These are phyloP conservation scores for Fusarium fujikuroi DNA, from an alignment of 2,329 filamentous ascomycete genomes.

Conservation along the genomic window DNA sequence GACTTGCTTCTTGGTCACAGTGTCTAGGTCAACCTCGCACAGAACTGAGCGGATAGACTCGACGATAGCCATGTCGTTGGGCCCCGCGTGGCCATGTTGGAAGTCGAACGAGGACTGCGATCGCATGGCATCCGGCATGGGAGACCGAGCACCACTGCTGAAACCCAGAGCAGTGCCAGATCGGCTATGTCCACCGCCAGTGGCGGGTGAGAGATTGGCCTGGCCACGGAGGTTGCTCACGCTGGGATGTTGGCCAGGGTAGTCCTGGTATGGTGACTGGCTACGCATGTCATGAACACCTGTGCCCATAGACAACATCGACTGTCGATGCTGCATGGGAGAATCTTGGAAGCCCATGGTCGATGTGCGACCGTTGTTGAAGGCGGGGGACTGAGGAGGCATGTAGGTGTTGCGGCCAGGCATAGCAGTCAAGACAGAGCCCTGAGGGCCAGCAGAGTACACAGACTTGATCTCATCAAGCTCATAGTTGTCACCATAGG, in stretches of 20 bases:
- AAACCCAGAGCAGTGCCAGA: constrained; percentile 62
- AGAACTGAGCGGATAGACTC: constrained; percentile 87
- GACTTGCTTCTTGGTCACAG: constrained; percentile 98
- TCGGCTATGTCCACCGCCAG: constrained; percentile 48
- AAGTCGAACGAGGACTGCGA: constrained; percentile 69
- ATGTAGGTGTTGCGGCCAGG: constrained; percentile 78
- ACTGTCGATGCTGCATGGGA: constrained; percentile 71
- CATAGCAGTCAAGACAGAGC: constrained; percentile 89
- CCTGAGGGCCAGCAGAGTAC: constrained; percentile 90
- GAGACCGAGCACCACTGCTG: constrained; percentile 58
- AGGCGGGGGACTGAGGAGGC: constrained; percentile 84
- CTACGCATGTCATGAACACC: constrained; percentile 59
- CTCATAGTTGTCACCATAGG: constrained; percentile 84
- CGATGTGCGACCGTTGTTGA: constrained; percentile 62
- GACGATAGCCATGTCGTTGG: constrained; percentile 82
- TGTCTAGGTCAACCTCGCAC: constrained; percentile 90
- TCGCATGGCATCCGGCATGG: constrained; percentile 59
- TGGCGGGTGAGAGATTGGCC: constrained; percentile 59
- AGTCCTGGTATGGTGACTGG: constrained; percentile 69
- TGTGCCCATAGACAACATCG: constrained; percentile 73
- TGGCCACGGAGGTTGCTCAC: constrained; percentile 67
- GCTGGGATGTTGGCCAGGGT: constrained; percentile 64
- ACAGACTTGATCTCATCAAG: constrained; percentile 98
- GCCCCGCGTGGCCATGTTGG: constrained; percentile 69
- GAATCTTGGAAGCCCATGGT: constrained; percentile 52